Conservation (phyloP, 2,329 filamentous ascomycete genomes). For the Graphiopsis chlorocephala region DNA sequence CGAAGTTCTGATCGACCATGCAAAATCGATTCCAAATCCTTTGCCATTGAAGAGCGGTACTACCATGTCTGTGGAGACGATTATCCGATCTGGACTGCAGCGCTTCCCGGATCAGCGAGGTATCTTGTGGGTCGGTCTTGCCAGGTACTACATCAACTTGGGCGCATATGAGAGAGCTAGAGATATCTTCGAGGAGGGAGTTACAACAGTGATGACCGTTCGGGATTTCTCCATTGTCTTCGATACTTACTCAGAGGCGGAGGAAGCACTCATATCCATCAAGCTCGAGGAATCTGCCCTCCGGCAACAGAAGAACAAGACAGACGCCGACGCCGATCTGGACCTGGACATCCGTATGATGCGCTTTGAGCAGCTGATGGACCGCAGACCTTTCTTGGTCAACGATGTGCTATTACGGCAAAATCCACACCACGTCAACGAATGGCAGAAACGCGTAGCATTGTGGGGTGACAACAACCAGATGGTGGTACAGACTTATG, state of each 20-base stretch:
- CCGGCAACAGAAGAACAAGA: conserved; percentile 72
- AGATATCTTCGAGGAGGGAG: conserved; percentile 92
- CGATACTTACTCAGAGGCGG: conserved; percentile 93
- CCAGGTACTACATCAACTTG: conserved; percentile 93
- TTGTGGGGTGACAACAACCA: conserved; percentile 91
- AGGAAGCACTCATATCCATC: conserved; percentile 88
- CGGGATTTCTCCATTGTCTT: conserved; percentile 96
- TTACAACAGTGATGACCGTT: conserved; percentile 98
- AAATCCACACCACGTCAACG: conserved; percentile 91
- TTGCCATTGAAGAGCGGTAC: conserved; percentile 77
- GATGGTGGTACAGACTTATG: conserved; percentile 92
- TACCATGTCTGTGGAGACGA: conserved; percentile 85
- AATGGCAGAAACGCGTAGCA: conserved; percentile 96
- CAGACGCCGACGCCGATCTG: conserved; percentile 83
- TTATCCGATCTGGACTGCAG: conserved; percentile 86
- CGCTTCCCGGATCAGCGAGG: conserved; percentile 92
- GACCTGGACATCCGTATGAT: conserved; percentile 97
- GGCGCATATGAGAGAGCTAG: conserved; percentile 90
- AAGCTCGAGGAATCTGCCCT: conserved; percentile 84
- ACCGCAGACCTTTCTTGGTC: conserved; percentile 88
- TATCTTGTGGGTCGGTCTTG: conserved; percentile 90
- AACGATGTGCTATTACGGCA: conserved; percentile 94
- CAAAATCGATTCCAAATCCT: conserved; percentile 56
- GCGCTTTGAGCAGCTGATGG: conserved; percentile 97
- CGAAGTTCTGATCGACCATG: conserved; percentile 86